phyloP scores from a whole-genome alignment of 192 early-diverging fungal genomes.

The Rhizophlyctis rosea region DNA sequence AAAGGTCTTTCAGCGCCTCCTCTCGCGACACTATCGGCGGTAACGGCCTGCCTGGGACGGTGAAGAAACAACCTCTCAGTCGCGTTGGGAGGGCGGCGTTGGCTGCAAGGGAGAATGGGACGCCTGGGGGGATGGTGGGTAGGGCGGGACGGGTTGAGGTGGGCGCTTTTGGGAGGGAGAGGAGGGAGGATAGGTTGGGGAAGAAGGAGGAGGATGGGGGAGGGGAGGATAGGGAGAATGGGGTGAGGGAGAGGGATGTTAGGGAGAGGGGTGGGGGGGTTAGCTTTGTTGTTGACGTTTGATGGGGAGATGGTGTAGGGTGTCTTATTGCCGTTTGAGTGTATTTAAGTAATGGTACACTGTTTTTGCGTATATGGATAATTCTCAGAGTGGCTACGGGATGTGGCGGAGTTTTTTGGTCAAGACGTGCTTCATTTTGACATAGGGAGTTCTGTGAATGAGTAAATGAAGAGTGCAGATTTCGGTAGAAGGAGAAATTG shows the following conservation, averaged over 20 bases:
- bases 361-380: too few relatives aligned
- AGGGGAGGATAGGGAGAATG: conserved; percentile 14
- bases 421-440: too few relatives aligned
- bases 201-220: background rate
- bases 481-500: too few relatives aligned
- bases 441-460: too few relatives aligned
- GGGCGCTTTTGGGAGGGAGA: background rate
- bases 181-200: conserved; percentile 1
- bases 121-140: background rate
- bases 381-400: too few relatives aligned
- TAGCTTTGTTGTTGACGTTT: conserved; percentile 28
- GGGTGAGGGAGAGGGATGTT: conserved; percentile 1
- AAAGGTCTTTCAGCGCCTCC: background rate
- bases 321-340: too few relatives aligned
- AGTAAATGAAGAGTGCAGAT: too few relatives aligned
- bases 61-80: conserved; percentile 1
- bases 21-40: background rate
- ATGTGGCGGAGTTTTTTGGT: too few relatives aligned
- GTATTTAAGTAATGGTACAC: too few relatives aligned
- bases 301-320: too few relatives aligned
- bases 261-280: conserved; percentile 4
- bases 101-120: background rate
- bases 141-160: background rate
- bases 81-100: conserved; percentile 11
- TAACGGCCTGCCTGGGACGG: too few relatives aligned